These are phyloP conservation scores for Verticillium nonalfalfae DNA, from an alignment of 2,329 filamentous ascomycete species.

Conservation along the genomic window DNA sequence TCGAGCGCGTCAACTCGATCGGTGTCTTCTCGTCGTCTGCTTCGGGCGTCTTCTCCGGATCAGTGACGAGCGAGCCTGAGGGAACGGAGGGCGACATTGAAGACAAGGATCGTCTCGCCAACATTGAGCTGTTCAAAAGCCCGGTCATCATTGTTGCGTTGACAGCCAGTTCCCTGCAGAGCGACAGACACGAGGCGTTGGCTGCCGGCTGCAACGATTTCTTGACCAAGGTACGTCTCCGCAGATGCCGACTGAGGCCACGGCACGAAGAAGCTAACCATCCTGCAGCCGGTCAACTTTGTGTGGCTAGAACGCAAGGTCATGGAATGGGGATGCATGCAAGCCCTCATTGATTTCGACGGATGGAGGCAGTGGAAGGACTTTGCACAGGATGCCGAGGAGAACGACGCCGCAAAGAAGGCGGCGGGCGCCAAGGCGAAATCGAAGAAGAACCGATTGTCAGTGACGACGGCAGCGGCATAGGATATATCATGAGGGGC, in stretches of 20 bases:
- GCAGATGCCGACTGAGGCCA: conserved; percentile 13
- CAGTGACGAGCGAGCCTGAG: conserved; percentile 38
- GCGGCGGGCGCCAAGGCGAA: conserved; percentile 27
- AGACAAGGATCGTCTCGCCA: conserved; percentile 63
- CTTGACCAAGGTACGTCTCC: conserved; percentile 75
- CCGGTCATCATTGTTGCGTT: conserved; percentile 97
- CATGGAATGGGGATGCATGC: conserved; percentile 99
- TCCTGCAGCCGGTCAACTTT: conserved; percentile 80
- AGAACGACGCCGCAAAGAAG: conserved; percentile 34
- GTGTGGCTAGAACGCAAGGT: conserved; percentile 97
- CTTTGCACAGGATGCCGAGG: conserved; percentile 47
- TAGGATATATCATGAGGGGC: neutral
- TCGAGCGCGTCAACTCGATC: conserved; percentile 87
- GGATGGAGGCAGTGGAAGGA: conserved; percentile 98
- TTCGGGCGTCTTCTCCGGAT: conserved; percentile 23
- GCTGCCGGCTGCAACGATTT: conserved; percentile 98
- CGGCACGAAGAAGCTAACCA: conserved; percentile 9
- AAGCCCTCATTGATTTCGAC: conserved; percentile 96
- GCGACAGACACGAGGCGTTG: conserved; percentile 88
- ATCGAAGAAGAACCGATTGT: conserved; percentile 38
- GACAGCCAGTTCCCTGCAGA: conserved; percentile 90
- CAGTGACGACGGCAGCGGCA: conserved; percentile 21
- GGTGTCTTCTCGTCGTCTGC: conserved; percentile 77
- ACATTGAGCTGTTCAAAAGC: conserved; percentile 76
- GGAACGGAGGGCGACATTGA: conserved; percentile 38